Percentiles rank a stretch among this genome's conserved stretches.
Evolutionary conservation across 257 asterid genomes (phyloP).

Genomic region (Datura wrightii): DNA sequence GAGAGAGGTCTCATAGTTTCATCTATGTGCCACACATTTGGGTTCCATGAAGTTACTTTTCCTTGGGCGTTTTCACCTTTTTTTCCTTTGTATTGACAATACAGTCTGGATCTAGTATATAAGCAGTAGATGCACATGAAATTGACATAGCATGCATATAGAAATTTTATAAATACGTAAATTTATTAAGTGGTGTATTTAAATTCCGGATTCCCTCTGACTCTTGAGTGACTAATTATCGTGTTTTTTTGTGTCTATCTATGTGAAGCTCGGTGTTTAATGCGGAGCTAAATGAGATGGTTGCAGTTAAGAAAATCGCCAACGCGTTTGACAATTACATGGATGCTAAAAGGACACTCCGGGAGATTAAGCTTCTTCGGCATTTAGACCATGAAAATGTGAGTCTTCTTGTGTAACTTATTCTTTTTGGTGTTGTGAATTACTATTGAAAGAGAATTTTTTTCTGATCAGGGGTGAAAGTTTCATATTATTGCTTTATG

Average conservation of each 20-base stretch:
- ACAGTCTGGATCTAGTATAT: background rate
- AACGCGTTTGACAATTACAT: conserved; percentile 89
- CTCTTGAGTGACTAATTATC: background rate
- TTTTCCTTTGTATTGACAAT: background rate
- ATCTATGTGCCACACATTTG: background rate
- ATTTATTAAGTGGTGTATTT: background rate
- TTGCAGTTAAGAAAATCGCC: conserved; percentile 93
- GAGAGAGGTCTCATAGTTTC: background rate
- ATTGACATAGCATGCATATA: background rate
- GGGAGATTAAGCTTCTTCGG: conserved; percentile 97
- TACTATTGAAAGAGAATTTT: background rate
- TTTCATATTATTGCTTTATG: background rate
- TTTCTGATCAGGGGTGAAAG: background rate
- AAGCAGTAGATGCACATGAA: background rate
- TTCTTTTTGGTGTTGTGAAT: background rate
- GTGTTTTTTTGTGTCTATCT: background rate
- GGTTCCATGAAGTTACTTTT: background rate
- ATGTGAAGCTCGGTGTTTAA: conserved; percentile 78
- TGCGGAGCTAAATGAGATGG: conserved; percentile 89
- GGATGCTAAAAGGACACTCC: conserved; percentile 94
- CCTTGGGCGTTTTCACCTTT: background rate
- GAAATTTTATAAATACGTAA: background rate
- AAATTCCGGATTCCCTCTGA: background rate
- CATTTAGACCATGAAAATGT: conserved; percentile 97
- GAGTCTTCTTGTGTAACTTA: conserved; percentile 30